Conservation (phyloP, 106 monocot species). For the Chionographis japonica region DNA sequence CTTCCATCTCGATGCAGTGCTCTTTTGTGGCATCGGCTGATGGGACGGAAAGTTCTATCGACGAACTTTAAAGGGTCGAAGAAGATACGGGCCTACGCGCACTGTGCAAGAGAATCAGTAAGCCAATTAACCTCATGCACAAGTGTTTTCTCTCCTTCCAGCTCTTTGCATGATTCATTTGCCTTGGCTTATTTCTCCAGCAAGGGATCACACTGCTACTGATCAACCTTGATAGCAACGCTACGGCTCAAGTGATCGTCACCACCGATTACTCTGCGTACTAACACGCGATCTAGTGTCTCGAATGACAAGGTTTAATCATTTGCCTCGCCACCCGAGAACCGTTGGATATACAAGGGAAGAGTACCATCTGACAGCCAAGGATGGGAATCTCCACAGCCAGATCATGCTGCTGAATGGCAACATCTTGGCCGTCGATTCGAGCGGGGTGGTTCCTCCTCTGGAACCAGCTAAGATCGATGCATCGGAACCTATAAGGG, state of each 20-base stretch:
- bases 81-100: slow-evolving; percentile 40
- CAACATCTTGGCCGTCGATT: slow-evolving; percentile 20
- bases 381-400: slow-evolving; percentile 41
- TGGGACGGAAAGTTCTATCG: slow-evolving; percentile 33
- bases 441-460: slow-evolving; percentile 22
- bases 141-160: neutral
- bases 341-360: slow-evolving; percentile 15
- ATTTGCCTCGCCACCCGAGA: neutral
- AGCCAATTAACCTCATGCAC: neutral
- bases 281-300: too few relatives aligned
- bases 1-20: slow-evolving; percentile 18
- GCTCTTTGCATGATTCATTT: neutral
- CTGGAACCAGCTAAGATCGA: slow-evolving; percentile 14
- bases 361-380: slow-evolving; percentile 45
- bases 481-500: slow-evolving; percentile 18
- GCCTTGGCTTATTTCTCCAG: slow-evolving; percentile 5
- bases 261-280: neutral
- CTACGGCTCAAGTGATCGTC: slow-evolving; percentile 15
- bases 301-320: slow-evolving; percentile 5
- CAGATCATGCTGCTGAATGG: slow-evolving; percentile 39
- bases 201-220: slow-evolving; percentile 40
- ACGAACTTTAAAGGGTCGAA: slow-evolving; percentile 26
- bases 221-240: slow-evolving; percentile 38
- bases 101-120: slow-evolving; percentile 40
- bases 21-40: slow-evolving; percentile 51